Base-by-base conservation (phyloP, 2,329 filamentous ascomycete genomes). In the Fusarium continuum region DNA sequence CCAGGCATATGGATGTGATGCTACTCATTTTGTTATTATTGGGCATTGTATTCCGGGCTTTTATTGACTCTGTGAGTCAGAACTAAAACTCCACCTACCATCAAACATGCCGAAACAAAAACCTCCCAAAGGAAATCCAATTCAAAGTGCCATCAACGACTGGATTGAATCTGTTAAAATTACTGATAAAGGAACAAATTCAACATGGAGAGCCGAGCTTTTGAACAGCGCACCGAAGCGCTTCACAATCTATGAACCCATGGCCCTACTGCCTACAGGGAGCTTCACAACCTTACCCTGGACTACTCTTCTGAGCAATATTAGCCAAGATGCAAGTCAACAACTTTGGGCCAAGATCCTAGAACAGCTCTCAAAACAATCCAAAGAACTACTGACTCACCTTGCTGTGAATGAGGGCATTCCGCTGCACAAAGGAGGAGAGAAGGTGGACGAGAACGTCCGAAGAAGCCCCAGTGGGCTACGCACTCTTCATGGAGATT, bases 401-500 rank as follows among this genome's bases (percentile, higher is more conserved):
- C 76, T 89, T 2, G 86, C 86, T 8, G 75, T 85, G 36, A 89
- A 88, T 67, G 83, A 86, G 59, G 85, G 85, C 0, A 89, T 89
- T 43, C 87, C 87, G 0, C 73, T 82, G 3, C 77, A 77, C 7
- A 71, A 73, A 16, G 60, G 64, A 2, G 68, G 62, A 4, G 60
- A 61, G 7, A 59, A 73, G 4, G 40, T 19, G 16, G 67, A 71
- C 16, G 84, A 89, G 65, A 97, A 96, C 72, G 78, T 90, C 13
- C 82, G 96, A 54, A 86, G 93, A 38, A 88, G 87, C 43, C 94
- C 94, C 0, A 84, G 82, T 35, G 85, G 88, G 16, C 80, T 97
- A 25, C 82, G 83, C 4, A 88, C 89, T 17, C 78, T 97, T 0
- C 79, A 88, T 72, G 93, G 93, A 19, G 81, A 89, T 72, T 97